Base-by-base conservation (phyloP, 2,329 filamentous ascomycete species). In the Paramyrothecium roridum region DNA sequence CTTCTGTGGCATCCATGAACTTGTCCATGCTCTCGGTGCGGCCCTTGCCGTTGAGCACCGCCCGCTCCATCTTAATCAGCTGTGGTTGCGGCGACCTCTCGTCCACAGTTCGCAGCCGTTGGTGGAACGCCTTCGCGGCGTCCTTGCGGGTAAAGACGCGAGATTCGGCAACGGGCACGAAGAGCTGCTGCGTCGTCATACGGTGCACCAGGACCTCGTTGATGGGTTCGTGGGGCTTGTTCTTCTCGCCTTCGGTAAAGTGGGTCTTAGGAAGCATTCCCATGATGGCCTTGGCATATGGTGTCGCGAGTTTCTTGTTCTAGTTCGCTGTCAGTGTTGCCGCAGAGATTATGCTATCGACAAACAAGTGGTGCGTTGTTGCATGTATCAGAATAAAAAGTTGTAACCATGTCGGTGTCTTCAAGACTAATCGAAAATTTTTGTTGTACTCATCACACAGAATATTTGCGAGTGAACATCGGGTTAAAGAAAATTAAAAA, bases 391-490 rank as follows among this genome's bases (percentile, higher is more conserved):
- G 58, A 56, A 59, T 63, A 63, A 66, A 70, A 62, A 57, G 57
- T 83, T 88, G 80, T 93, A 93, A 97, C 90, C 91, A 95, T 87
- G 80, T 86, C 72, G 54, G 56, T 78, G 93, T 98, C 93, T 96
- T 97, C 82, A 96, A 96, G 93, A 98, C 93, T 97, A 96, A 98
- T 97, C 93, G 93, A 89, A 88, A 87, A 85, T 83, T 82, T 84
- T 76, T 80, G 82, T 90, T 75, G 71, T 69, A 84, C 66, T 74
- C 82, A 85, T 85, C 82, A 85, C 73, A 52, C 59, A 52, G 34
- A 47, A 16, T 65, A 67, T 57, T 56, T 61, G 51, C 37, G 22
- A 48, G 21, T 17, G 47, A 51, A 30, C 40, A 50, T 52, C 17
- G 26, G 13, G 13, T 34, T 55, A 58, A 54, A 33, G 51, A 2